Base-by-base conservation (phyloP, 2,329 filamentous ascomycete genomes). In the Colletotrichum chrysophilum region DNA sequence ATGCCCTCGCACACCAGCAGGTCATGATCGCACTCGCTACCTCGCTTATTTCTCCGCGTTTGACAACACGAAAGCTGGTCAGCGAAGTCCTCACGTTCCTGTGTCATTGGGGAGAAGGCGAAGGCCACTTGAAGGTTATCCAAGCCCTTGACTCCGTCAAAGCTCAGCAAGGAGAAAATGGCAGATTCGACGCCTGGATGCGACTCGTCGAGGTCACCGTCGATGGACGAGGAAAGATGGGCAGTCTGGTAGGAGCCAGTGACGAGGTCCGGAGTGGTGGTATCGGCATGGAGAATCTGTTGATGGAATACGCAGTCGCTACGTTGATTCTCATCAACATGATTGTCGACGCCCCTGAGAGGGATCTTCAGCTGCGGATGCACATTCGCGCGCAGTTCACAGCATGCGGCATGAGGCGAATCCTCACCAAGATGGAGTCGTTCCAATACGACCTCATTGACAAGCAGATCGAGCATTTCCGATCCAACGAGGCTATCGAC, bases 361-460 rank as follows among this genome's bases (percentile, higher is more conserved):
- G 92, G 80, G 97, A 99, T 82, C 88, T 99, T 78, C 95, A 98
- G 85, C 88, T 98, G 78, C 93, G 97, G 82, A 95, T 97, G 83
- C 97, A 98, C 85, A 96, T 98, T 81, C 92, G 97, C 78, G 96
- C 97, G 28, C 97, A 98, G 84, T 98, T 99, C 83, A 98, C 94
- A 81, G 96, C 94, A 84, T 98, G 96, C 85, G 97, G 97, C 73
- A 95, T 98, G 89, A 97, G 96, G 88, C 93, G 97, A 74, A 94
- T 98, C 80, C 88, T 98, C 85, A 94, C 90, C 79, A 99, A 98
- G 90, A 98, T 98, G 97, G 96, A 98, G 85, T 94, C 92, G 58
- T 98, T 99, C 88, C 96, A 98, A 85, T 99, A 98, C 87, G 97
- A 99, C 80, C 92, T 97, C 80, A 97, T 99, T 79, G 96, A 98